A percentile compares a stretch with the other conserved stretches of the same genome.
phyloP scores from a whole-genome alignment of 495 filamentous ascomycete species.

The Usnea hakonensis region DNA sequence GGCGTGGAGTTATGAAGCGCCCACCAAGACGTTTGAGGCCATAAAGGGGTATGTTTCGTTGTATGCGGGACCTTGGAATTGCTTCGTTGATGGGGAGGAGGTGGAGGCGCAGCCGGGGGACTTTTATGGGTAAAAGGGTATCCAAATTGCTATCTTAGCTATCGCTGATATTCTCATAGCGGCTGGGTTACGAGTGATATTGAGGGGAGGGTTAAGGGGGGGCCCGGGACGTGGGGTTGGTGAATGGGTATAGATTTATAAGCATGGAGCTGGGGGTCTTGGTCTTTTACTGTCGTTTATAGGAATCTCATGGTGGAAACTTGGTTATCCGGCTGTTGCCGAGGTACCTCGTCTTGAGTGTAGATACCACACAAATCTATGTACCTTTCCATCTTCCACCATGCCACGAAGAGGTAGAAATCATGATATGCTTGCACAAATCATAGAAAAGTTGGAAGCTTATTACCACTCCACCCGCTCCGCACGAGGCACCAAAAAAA shows the following conservation, averaged over 20 bases:
- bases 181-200: constrained; percentile 52
- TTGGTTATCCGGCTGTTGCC: too few species aligned
- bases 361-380: too few species aligned
- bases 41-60: constrained; percentile 47
- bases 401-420: too few species aligned
- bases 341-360: too few species aligned
- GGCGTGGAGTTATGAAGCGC: constrained; percentile 48
- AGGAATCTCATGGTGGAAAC: not conserved
- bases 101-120: constrained; percentile 50
- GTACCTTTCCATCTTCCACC: too few species aligned
- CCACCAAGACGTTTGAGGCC: constrained; percentile 38
- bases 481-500: too few species aligned
- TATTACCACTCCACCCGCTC: too few species aligned
- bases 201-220: constrained; percentile 47
- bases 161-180: too few species aligned
- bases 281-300: not conserved
- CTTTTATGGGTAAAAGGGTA: constrained; percentile 53
- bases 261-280: not conserved
- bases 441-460: too few species aligned
- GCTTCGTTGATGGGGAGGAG: constrained; percentile 52
- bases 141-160: too few species aligned
- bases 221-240: constrained; percentile 28
- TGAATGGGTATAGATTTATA: too few species aligned
- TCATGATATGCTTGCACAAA: too few species aligned
- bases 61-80: constrained; percentile 51